These are phyloP conservation scores for Diversispora eburnea DNA, from an alignment of 192 early-diverging fungal species.

Conservation along the genomic window DNA sequence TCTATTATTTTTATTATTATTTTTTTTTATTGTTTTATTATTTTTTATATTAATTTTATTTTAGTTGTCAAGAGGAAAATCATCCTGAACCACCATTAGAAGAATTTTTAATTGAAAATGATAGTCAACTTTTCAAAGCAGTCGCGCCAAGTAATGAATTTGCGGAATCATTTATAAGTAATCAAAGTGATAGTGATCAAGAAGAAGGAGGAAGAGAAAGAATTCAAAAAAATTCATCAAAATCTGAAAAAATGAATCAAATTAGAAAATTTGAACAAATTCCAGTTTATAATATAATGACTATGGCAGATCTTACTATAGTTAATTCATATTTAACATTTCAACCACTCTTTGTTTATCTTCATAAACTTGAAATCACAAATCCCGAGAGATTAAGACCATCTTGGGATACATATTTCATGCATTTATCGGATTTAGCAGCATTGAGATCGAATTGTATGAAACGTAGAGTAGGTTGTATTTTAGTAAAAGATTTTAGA, in stretches of 20 bases:
- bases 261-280: background rate
- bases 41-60: background rate
- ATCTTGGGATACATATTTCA: conserved; percentile 97
- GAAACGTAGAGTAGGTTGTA: conserved; percentile 96
- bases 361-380: conserved; percentile 54
- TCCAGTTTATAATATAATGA: conserved; percentile 20
- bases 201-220: background rate
- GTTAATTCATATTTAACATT: conserved; percentile 8
- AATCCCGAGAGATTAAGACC: conserved; percentile 80
- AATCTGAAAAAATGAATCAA: background rate
- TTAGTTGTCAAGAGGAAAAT: conserved; percentile 22
- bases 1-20: background rate
- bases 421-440: conserved; percentile 89
- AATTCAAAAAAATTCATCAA: too few relatives aligned
- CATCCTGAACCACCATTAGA: conserved; percentile 41
- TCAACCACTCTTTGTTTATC: conserved; percentile 21
- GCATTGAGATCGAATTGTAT: conserved; percentile 93
- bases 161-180: background rate
- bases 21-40: too few relatives aligned
- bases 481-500: conserved; percentile 80
- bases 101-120: conserved; percentile 57
- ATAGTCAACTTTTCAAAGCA: conserved; percentile 44
- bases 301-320: conserved; percentile 18
- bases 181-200: background rate
- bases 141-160: conserved; percentile 4